Conservation (phyloP, 257 asterid genomes). For the Penstemon eatonii region DNA sequence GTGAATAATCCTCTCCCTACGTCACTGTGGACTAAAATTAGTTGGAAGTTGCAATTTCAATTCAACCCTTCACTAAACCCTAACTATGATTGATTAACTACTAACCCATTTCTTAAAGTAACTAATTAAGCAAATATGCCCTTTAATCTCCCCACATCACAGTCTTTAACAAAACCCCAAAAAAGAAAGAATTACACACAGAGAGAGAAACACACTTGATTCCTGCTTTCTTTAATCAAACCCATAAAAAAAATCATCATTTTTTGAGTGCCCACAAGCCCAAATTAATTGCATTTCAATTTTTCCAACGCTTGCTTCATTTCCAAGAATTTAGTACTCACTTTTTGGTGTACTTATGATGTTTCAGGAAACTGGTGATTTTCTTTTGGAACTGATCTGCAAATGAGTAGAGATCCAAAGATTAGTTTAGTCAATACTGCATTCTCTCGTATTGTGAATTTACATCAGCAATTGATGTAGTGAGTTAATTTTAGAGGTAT, state of each 20-base stretch:
- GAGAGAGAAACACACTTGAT: slow-evolving; percentile 4
- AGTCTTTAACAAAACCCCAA: slow-evolving; percentile 11
- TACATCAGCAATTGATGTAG: slow-evolving; percentile 22
- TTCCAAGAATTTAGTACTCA: slow-evolving; percentile 25
- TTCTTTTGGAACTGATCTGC: slow-evolving; percentile 35
- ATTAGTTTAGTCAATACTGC: slow-evolving; percentile 26
- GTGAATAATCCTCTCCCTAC: slow-evolving; percentile 23
- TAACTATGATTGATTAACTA: slow-evolving; percentile 40
- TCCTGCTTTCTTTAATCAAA: slow-evolving; percentile 27
- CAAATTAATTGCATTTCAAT: slow-evolving; percentile 23
- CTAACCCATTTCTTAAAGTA: slow-evolving; percentile 25
- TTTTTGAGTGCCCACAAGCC: slow-evolving; percentile 23
- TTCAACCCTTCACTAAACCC: slow-evolving; percentile 9
- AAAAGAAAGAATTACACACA: slow-evolving; percentile 1
- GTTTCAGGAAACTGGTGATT: slow-evolving; percentile 28
- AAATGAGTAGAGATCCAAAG: slow-evolving; percentile 36
- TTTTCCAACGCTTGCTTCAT: slow-evolving; percentile 25
- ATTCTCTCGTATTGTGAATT: slow-evolving; percentile 21
- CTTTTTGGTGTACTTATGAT: slow-evolving; percentile 8
- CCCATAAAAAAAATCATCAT: slow-evolving; percentile 22
- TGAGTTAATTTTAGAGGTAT: slow-evolving; percentile 14
- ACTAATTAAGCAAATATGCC: slow-evolving; percentile 5
- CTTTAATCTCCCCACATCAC: slow-evolving; percentile 3
- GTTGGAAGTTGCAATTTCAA: slow-evolving; percentile 38
- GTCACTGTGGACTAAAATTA: slow-evolving; percentile 19